phyloP scores from a whole-genome alignment of 2,329 filamentous ascomycete genomes.

The Madurella mycetomatis region DNA sequence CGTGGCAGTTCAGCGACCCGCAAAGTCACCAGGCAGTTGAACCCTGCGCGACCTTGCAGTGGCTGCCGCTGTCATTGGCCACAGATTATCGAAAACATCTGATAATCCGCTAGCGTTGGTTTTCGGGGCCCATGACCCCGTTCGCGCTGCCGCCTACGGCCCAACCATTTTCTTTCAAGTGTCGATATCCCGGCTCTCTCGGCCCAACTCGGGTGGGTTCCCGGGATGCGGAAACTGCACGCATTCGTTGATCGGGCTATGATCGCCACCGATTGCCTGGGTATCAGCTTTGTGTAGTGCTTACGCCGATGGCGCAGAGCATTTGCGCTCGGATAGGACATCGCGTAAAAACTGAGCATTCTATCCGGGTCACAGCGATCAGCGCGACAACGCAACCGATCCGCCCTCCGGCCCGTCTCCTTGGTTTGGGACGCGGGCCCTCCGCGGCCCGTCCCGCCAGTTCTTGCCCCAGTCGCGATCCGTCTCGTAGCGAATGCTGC shows the following conservation, averaged over 20 bases:
- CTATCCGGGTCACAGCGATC: too few species aligned
- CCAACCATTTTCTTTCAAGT: background rate
- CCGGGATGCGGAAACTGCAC: background rate
- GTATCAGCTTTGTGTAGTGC: too few species aligned
- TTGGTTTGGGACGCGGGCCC: background rate
- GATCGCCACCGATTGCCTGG: background rate
- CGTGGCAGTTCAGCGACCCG: conserved; percentile 3
- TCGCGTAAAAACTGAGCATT: too few species aligned
- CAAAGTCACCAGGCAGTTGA: background rate
- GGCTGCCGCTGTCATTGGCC: conserved; percentile 10
- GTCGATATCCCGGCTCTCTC: background rate
- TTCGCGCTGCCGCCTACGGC: background rate
- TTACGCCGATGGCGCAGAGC: too few species aligned
- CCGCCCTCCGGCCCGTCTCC: background rate
- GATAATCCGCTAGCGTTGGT: conserved; percentile 10
- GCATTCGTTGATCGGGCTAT: background rate
- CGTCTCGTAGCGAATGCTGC: background rate
- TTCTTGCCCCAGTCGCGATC: background rate
- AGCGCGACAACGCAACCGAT: background rate
- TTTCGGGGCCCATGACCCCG: background rate
- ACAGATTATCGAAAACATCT: conserved; percentile 25
- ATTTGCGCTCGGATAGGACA: too few species aligned
- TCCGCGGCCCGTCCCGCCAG: background rate
- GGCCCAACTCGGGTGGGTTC: conserved; percentile 2
- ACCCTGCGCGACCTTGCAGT: background rate